Percentiles rank a stretch among this genome's conserved stretches.
Conservation (phyloP, 2,329 filamentous ascomycete species). For the Arthrobotrys megalospora region DNA sequence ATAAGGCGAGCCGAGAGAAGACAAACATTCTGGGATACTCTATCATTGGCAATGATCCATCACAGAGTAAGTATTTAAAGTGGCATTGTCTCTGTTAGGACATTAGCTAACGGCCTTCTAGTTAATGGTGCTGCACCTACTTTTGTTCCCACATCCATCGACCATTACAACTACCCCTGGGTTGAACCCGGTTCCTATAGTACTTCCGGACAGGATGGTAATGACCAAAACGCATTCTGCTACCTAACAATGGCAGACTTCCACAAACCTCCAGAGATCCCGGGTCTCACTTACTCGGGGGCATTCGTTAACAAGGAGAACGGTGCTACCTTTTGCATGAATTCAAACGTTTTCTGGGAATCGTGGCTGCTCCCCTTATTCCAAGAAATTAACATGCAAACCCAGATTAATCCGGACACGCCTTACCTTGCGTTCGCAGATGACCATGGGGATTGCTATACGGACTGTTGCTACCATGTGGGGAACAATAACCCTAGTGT, state of each 20-base stretch:
- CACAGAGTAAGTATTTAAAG: background rate
- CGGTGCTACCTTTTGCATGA: slow-evolving; percentile 1
- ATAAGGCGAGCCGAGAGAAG: background rate
- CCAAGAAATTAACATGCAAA: slow-evolving; percentile 4
- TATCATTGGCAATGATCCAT: background rate
- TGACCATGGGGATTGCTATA: background rate
- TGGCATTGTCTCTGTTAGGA: background rate
- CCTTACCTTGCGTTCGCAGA: background rate
- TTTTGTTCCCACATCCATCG: slow-evolving; percentile 2
- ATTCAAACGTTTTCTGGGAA: slow-evolving; percentile 3
- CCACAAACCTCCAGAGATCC: background rate
- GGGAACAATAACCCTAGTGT: slow-evolving; percentile 4
- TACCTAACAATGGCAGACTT: slow-evolving; percentile 4
- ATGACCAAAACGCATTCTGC: slow-evolving; percentile 3
- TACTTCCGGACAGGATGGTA: background rate
- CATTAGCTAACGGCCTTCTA: background rate
- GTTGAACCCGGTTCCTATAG: background rate
- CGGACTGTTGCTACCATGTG: background rate
- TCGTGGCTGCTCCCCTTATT: background rate
- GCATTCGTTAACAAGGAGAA: background rate
- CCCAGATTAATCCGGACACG: background rate
- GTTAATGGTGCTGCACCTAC: slow-evolving; percentile 4
- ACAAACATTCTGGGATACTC: slow-evolving; percentile 2
- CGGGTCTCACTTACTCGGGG: background rate
- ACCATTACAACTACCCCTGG: slow-evolving; percentile 9